These are phyloP conservation scores for Lentinula boryana DNA, from an alignment of 768 basidiomycete species.

Conservation along the genomic window DNA sequence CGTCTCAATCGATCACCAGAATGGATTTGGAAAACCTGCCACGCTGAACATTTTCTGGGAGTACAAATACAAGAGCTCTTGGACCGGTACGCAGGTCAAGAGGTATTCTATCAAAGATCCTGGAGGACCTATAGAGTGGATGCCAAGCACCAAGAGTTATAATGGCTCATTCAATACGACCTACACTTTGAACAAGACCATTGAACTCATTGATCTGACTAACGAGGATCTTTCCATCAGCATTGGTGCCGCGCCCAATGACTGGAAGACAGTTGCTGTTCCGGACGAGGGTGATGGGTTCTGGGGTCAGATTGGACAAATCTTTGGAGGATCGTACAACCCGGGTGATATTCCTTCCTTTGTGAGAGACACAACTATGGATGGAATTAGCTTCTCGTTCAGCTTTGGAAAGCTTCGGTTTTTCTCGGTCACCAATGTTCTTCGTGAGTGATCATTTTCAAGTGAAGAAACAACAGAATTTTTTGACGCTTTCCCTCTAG, in stretches of 20 bases:
- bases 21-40: neutral
- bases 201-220: neutral
- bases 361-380: neutral
- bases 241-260: neutral
- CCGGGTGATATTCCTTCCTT: neutral
- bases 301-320: neutral
- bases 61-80: neutral
- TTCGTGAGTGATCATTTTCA: neutral
- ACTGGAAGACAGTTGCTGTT: neutral
- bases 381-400: neutral
- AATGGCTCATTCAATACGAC: neutral
- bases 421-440: neutral
- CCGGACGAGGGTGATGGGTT: neutral
- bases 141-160: neutral
- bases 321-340: neutral
- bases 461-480: too few relatives aligned
- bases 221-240: neutral
- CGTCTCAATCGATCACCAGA: neutral
- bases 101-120: neutral
- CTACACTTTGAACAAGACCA: constrained; percentile 1
- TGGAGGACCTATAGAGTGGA: neutral
- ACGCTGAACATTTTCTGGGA: neutral
- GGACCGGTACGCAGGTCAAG: neutral
- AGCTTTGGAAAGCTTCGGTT: neutral
- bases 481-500: neutral